These are phyloP conservation scores for Coffea humblotiana DNA, from an alignment of 305 asterid species.

Conservation along the genomic window DNA sequence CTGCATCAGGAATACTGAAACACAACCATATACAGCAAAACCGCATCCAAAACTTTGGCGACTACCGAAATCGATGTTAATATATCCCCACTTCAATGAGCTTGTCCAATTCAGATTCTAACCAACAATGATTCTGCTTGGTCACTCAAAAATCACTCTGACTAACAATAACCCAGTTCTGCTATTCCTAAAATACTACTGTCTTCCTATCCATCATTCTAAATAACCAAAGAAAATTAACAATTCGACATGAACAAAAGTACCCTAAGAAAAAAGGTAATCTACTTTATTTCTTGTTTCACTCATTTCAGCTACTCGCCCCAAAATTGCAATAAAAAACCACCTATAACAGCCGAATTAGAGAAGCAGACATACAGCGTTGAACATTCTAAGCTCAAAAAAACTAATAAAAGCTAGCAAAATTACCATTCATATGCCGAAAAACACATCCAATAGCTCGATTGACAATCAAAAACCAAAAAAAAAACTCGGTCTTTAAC, in stretches of 20 bases:
- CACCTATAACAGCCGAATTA: too few relatives aligned
- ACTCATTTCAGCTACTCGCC: too few relatives aligned
- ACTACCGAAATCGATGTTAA: not conserved
- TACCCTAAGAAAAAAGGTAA: too few relatives aligned
- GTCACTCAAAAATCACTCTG: too few relatives aligned
- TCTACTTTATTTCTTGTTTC: too few relatives aligned
- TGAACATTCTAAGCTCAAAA: not conserved
- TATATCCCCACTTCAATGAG: not conserved
- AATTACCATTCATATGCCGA: not conserved
- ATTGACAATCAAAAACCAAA: not conserved
- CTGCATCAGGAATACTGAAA: not conserved
- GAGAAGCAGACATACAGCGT: not conserved
- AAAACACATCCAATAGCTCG: not conserved
- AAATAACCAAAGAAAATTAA: too few relatives aligned
- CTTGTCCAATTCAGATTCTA: not conserved
- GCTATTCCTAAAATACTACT: too few relatives aligned
- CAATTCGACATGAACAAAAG: too few relatives aligned
- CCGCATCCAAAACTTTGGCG: not conserved
- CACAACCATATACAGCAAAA: not conserved
- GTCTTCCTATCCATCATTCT: too few relatives aligned
- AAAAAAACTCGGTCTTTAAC: not conserved
- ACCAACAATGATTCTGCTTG: not conserved
- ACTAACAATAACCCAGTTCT: too few relatives aligned
- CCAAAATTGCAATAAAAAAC: too few relatives aligned
- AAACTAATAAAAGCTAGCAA: not conserved